Conservation (phyloP, 306 rosid species). For the Macrotyloma uniflorum region DNA sequence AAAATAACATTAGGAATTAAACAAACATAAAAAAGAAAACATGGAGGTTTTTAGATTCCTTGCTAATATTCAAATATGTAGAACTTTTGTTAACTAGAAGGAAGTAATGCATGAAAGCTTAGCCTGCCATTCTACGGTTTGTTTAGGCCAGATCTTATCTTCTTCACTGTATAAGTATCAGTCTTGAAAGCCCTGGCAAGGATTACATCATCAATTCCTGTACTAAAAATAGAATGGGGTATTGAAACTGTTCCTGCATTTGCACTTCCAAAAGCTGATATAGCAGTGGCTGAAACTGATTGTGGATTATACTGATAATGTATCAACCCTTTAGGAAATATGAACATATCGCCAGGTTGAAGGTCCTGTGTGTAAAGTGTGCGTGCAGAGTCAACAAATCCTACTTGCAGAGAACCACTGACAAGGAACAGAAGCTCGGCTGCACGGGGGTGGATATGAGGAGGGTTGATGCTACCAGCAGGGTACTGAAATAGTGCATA, state of each 20-base stretch:
- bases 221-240: slow-evolving; percentile 17
- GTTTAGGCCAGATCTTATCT: slow-evolving; percentile 22
- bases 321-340: slow-evolving; percentile 46
- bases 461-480: slow-evolving; percentile 41
- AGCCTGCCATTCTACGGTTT: background rate
- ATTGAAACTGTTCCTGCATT: slow-evolving; percentile 44
- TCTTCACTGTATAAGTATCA: slow-evolving; percentile 30
- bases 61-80: background rate
- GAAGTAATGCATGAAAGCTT: background rate
- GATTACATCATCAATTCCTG: slow-evolving; percentile 30
- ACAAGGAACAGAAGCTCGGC: slow-evolving; percentile 44
- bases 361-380: slow-evolving; percentile 35
- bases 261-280: slow-evolving; percentile 47
- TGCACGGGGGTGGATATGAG: slow-evolving; percentile 12
- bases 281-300: slow-evolving; percentile 30
- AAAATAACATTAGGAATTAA: background rate
- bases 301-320: slow-evolving; percentile 42
- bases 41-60: background rate
- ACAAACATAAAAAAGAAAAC: background rate
- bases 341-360: slow-evolving; percentile 43
- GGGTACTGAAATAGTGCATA: slow-evolving; percentile 34
- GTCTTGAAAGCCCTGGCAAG: slow-evolving; percentile 44
- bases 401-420: slow-evolving; percentile 40
- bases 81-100: background rate
- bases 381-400: slow-evolving; percentile 39